Evolutionary conservation across 2,329 filamentous ascomycete species (phyloP).

Genomic region (Massarina eburnea): DNA sequence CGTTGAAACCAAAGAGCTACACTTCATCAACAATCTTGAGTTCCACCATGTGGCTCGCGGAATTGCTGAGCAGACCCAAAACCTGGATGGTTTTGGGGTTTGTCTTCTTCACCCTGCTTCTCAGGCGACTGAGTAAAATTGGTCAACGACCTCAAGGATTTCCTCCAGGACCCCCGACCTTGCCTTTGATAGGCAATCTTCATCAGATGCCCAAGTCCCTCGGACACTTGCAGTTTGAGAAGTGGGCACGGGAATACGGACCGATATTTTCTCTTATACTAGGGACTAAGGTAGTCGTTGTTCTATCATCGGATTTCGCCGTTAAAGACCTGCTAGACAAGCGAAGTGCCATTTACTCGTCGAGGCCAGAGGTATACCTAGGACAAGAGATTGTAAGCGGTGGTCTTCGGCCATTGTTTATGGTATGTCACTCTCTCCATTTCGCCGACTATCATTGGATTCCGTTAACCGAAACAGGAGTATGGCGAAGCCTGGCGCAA

Average conservation of each 20-base stretch:
- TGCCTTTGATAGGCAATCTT: constrained; percentile 56
- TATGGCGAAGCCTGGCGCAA: constrained; percentile 18
- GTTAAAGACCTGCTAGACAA: constrained; percentile 58
- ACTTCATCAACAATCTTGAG: no score
- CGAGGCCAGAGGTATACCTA: constrained; percentile 42
- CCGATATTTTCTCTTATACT: constrained; percentile 56
- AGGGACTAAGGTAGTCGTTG: constrained; percentile 51
- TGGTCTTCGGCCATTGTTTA: constrained; percentile 15
- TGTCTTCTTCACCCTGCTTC: not conserved
- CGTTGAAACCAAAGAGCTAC: no score
- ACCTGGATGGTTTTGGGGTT: not conserved
- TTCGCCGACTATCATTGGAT: not conserved
- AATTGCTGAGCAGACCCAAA: not conserved
- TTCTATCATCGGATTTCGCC: constrained; percentile 49
- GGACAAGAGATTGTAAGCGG: constrained; percentile 18
- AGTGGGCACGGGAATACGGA: constrained; percentile 57
- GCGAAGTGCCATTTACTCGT: constrained; percentile 53
- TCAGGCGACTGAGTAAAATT: not conserved
- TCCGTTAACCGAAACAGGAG: constrained; percentile 5
- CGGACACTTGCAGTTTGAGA: constrained; percentile 51
- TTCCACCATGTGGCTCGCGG: no score
- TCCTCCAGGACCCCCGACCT: constrained; percentile 55
- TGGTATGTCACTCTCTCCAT: no score
- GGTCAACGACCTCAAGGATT: not conserved
- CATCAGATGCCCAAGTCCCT: constrained; percentile 51